Percentiles rank a stretch among this genome's conserved stretches.
Evolutionary conservation across 148 eudicot genomes (phyloP).

Genomic region (Spergularia marina): DNA sequence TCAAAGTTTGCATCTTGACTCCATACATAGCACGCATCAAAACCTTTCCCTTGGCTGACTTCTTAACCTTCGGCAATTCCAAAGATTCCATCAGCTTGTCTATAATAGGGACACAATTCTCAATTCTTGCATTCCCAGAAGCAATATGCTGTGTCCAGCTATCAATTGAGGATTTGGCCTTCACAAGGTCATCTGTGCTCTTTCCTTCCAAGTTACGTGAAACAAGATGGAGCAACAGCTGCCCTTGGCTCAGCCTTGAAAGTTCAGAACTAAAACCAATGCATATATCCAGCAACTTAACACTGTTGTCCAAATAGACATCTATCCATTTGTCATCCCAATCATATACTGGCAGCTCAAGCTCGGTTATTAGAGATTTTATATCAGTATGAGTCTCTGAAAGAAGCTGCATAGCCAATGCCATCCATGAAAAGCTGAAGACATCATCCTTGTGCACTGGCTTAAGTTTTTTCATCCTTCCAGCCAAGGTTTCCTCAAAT

Average conservation of each 20-base stretch:
- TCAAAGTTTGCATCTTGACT: slow-evolving; percentile 62
- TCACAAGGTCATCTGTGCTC: slow-evolving; percentile 33
- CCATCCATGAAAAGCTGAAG: slow-evolving; percentile 77
- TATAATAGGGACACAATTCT: slow-evolving; percentile 50
- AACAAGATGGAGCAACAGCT: slow-evolving; percentile 56
- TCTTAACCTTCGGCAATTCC: slow-evolving; percentile 73
- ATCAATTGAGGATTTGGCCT: slow-evolving; percentile 57
- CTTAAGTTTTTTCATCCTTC: slow-evolving; percentile 49
- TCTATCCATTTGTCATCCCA: slow-evolving; percentile 97
- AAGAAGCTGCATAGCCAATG: slow-evolving; percentile 52
- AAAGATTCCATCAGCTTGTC: slow-evolving; percentile 53
- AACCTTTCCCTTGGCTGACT: slow-evolving; percentile 76
- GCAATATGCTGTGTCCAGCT: slow-evolving; percentile 67
- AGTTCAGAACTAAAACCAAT: slow-evolving; percentile 71
- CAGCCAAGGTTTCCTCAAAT: slow-evolving; percentile 66
- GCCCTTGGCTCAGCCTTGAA: slow-evolving; percentile 65
- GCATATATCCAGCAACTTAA: slow-evolving; percentile 77
- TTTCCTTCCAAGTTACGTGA: slow-evolving; percentile 38
- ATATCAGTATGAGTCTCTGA: slow-evolving; percentile 70
- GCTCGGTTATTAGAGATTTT: slow-evolving; percentile 59
- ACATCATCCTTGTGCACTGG: slow-evolving; percentile 52
- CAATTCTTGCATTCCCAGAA: slow-evolving; percentile 52
- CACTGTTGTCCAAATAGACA: slow-evolving; percentile 78
- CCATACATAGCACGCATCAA: slow-evolving; percentile 89
- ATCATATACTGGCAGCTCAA: slow-evolving; percentile 69